Evolutionary conservation across 2,329 filamentous ascomycete genomes (phyloP), one percentile per base, ranked within the genome.

Genomic region (Fusarium tuaranense): DNA sequence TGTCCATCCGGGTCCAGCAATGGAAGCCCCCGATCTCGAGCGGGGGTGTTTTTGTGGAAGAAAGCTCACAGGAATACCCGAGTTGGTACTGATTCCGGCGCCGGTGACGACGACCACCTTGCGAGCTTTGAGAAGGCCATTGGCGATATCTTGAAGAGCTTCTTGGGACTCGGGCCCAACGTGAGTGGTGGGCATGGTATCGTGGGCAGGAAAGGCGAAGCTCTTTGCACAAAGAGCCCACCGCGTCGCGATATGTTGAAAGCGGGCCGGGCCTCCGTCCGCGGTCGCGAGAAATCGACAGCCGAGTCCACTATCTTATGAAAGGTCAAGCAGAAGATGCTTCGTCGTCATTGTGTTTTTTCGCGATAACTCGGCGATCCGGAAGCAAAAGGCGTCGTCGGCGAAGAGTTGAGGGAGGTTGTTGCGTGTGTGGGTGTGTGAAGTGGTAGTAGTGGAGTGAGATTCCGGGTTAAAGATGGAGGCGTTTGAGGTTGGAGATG

Each of bases 51-150:
- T 34, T 13, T 34, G 22, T 39, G 34, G 51, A 58, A 39, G 65
- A 59, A 59, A 67, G 65, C 80, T 71, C 85, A 94, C 92, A 61
- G 92, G 92, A 79, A 94, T 94, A 65, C 92, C 92, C 72, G 91
- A 93, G 80, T 93, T 94, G 61, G 92, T 94, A 79, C 91, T 93
- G 79, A 94, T 94, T 63, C 92, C 92, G 59, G 92, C 92, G 60
- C 92, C 92, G 0, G 92, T 94, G 36, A 94, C 86, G 22, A 94
- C 89, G 10, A 94, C 87, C n/a, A 93, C 87, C 80, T 93, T 94
- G 71, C 88, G 89, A 13, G 92, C 89, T 80, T 91, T 92, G 72
- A 88, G 87, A 53, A 94, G 83, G 5, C 86, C 83, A 78, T 93
- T 88, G 77, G 92, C 92, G 73, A 94, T 90, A 36, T 88, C 84